Conservation (phyloP, 1,284 basidiomycete genomes). For the Clitocybe nebularis region DNA sequence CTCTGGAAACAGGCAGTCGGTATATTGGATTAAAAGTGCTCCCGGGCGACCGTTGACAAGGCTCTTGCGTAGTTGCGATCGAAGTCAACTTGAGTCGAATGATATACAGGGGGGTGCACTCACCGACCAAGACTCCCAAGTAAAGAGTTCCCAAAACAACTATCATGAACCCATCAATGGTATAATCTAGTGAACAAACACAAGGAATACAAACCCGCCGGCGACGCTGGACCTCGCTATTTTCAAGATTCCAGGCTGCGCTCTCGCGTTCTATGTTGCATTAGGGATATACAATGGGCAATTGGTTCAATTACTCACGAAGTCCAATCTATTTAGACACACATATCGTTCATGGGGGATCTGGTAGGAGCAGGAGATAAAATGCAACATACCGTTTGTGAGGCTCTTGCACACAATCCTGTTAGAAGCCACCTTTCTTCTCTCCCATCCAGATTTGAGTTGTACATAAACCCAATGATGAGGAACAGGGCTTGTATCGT, state of each 20-base stretch:
- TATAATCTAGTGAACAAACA: neutral
- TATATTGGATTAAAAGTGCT: constrained; percentile 39
- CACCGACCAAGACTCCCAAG: constrained; percentile 48
- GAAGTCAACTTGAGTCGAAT: no score
- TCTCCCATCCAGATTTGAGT: constrained; percentile 36
- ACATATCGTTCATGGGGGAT: neutral
- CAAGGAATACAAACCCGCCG: constrained; percentile 27
- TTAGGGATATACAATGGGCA: neutral
- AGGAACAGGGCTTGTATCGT: constrained; percentile 48
- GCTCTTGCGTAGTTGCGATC: constrained; percentile 26
- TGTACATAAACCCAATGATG: constrained; percentile 40
- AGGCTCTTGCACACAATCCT: constrained; percentile 39
- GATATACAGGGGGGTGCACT: constrained; percentile 20
- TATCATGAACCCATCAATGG: constrained; percentile 10
- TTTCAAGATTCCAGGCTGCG: constrained; percentile 43
- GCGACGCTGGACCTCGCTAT: constrained; percentile 47
- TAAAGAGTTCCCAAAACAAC: constrained; percentile 55
- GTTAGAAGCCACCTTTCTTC: constrained; percentile 47
- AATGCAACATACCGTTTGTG: constrained; percentile 37
- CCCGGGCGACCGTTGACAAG: constrained; percentile 46
- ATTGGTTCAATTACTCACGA: constrained; percentile 33
- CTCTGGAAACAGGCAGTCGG: constrained; percentile 49
- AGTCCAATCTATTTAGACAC: constrained; percentile 39
- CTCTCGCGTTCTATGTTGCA: constrained; percentile 45
- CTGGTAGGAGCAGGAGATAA: neutral